Evolutionary conservation across 495 filamentous ascomycete genomes (phyloP).

Genomic region (Geopyxis carbonaria): DNA sequence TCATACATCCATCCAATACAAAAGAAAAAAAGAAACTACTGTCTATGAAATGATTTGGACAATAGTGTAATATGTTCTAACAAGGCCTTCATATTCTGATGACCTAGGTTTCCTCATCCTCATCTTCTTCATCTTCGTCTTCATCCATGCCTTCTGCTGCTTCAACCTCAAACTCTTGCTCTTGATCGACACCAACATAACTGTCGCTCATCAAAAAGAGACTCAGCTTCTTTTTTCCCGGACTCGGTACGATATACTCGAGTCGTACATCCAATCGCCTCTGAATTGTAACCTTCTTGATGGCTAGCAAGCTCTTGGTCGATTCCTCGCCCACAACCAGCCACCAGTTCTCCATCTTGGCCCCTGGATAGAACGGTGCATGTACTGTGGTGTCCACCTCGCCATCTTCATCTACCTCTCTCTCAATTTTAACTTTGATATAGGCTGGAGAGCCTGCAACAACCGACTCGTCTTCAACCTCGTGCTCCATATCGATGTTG

Average conservation of each 20-base stretch:
- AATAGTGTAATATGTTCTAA: constrained; percentile 1
- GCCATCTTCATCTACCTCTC: constrained; percentile 48
- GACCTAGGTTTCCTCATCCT: constrained; percentile 13
- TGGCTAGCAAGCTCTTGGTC: constrained; percentile 68
- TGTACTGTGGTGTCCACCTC: constrained; percentile 69
- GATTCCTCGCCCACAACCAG: constrained; percentile 85
- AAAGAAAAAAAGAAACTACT: background rate
- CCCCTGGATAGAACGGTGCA: constrained; percentile 81
- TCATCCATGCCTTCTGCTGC: constrained; percentile 92
- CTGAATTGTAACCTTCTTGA: constrained; percentile 85
- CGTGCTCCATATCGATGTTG: constrained; percentile 75
- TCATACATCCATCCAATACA: background rate
- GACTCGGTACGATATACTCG: constrained; percentile 72
- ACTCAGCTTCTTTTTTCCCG: constrained; percentile 74
- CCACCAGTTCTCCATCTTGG: constrained; percentile 96
- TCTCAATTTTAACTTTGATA: constrained; percentile 71
- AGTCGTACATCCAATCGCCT: constrained; percentile 58
- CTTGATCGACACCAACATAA: constrained; percentile 89
- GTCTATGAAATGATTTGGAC: background rate
- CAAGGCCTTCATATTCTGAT: background rate
- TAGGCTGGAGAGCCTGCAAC: constrained; percentile 65
- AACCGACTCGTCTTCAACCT: constrained; percentile 61
- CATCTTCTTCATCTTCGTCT: constrained; percentile 70
- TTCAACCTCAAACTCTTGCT: constrained; percentile 67
- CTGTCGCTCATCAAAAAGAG: constrained; percentile 94